Evolutionary conservation across 345 rosid genomes (phyloP).

Genomic region (Cardamine occulta): DNA sequence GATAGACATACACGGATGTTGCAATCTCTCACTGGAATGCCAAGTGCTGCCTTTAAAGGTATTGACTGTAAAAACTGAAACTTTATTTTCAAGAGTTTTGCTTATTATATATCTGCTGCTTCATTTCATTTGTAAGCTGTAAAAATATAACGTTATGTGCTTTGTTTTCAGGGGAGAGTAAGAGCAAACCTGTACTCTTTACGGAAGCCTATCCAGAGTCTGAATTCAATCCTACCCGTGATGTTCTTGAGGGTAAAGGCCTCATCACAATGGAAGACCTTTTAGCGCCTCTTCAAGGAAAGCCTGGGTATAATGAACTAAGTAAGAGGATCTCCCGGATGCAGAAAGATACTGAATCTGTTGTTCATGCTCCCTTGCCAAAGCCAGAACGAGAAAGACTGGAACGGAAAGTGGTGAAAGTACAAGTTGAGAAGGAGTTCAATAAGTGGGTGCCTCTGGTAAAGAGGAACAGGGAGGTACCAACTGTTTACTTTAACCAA

Average conservation of each 20-base stretch:
- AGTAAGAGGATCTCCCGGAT: slow-evolving; percentile 55
- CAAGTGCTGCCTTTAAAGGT: slow-evolving; percentile 80
- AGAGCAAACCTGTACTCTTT: slow-evolving; percentile 52
- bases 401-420: slow-evolving; percentile 76
- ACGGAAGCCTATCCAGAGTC: slow-evolving; percentile 90
- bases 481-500: slow-evolving; percentile 74
- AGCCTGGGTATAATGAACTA: slow-evolving; percentile 62
- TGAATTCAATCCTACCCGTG: slow-evolving; percentile 83
- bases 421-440: slow-evolving; percentile 61
- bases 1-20: slow-evolving; percentile 79
- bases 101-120: slow-evolving; percentile 7
- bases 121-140: slow-evolving; percentile 17
- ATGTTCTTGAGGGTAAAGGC: slow-evolving; percentile 74
- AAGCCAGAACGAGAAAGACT: slow-evolving; percentile 70
- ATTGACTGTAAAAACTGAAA: slow-evolving; percentile 19
- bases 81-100: not conserved
- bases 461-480: slow-evolving; percentile 87
- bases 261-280: slow-evolving; percentile 66
- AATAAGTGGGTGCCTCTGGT: slow-evolving; percentile 78
- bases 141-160: not conserved
- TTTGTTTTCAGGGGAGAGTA: slow-evolving; percentile 59
- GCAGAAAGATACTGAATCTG: slow-evolving; percentile 54
- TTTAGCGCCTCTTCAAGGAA: slow-evolving; percentile 66
- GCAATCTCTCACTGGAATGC: slow-evolving; percentile 82
- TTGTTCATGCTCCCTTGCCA: slow-evolving; percentile 77